Evolutionary conservation across 192 early-diverging fungal genomes (phyloP).

Genomic region (Backusella psychrophila): DNA sequence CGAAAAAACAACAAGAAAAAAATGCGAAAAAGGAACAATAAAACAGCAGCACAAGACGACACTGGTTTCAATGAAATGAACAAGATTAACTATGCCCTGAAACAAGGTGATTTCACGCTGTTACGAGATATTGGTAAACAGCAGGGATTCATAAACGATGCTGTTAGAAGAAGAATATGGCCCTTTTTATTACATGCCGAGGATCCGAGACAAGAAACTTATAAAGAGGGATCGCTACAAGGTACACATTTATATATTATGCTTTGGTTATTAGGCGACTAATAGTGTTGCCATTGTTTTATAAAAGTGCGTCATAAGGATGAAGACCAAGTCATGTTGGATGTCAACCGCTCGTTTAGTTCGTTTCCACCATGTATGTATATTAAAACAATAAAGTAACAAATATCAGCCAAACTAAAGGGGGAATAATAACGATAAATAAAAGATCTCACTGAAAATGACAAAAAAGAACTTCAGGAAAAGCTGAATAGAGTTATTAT

Average conservation of each 20-base stretch:
- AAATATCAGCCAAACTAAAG: neutral
- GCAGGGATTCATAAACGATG: constrained; percentile 44
- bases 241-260: neutral
- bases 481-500: constrained; percentile 49
- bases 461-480: constrained; percentile 42
- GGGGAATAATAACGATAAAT: neutral
- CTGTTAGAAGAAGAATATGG: constrained; percentile 48
- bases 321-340: constrained; percentile 46
- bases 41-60: constrained; percentile 20
- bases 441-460: constrained; percentile 19
- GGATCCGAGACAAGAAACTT: constrained; percentile 17
- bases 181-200: constrained; percentile 41
- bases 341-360: constrained; percentile 47
- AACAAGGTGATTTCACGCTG: constrained; percentile 12
- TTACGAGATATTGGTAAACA: constrained; percentile 27
- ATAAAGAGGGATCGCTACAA: neutral
- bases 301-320: constrained; percentile 40
- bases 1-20: constrained; percentile 1
- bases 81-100: constrained; percentile 44
- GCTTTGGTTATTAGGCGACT: neutral
- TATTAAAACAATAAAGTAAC: neutral
- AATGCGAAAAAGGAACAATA: constrained; percentile 2
- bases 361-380: constrained; percentile 36
- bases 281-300: neutral
- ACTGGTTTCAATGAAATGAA: constrained; percentile 35